Evolutionary conservation across 2,329 filamentous ascomycete genomes (phyloP), one percentile per base, ranked within the genome.

Genomic region (Herpotrichia juniperi): DNA sequence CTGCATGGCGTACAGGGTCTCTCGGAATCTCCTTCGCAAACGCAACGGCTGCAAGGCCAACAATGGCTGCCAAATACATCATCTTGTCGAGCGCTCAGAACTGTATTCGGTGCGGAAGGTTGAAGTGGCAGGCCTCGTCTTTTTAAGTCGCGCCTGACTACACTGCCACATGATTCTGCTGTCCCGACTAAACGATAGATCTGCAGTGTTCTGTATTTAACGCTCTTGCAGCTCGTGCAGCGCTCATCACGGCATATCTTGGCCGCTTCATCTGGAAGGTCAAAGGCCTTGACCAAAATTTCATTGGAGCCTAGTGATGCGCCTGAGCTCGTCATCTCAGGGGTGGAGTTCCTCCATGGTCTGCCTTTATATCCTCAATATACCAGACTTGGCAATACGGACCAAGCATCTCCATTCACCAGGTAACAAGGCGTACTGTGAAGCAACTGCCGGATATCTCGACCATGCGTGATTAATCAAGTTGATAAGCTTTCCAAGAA

Each of bases 11-110:
- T 32, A 46, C 55, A 19, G 48, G 39, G 45, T 67, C 60, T 51
- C 56, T 55, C 4, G 54, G 54, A 35, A 66, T 50, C 40, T 66
- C 63, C 42, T 59, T 62, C 26, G 50, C 51, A 42, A 45, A 46
- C 22, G 47, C 56, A 22, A 54, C 40, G 46, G 58, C 58, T 42
- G 46, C 46, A 39, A 63, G 53, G 54, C 52, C 55, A 16, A 42
- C 46, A 35, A 62, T 46, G 42, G 49, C 42, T 42, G 53, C 35
- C 30, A 43, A 30, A 48, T 52, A 58, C 52, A 50, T 60, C 57
- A 60, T 60, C 14, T 34, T 54, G 46, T n/a, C n/a, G 2, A n/a
- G 11, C 11, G 42, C 11, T 42, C 9, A 25, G 37, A 42, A 42
- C 12, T n/a, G 17, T 14, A 42, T 8, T 9, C 19, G 37, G 22